phyloP scores from a whole-genome alignment of 495 filamentous ascomycete species.

The Penicillium odoratum region DNA sequence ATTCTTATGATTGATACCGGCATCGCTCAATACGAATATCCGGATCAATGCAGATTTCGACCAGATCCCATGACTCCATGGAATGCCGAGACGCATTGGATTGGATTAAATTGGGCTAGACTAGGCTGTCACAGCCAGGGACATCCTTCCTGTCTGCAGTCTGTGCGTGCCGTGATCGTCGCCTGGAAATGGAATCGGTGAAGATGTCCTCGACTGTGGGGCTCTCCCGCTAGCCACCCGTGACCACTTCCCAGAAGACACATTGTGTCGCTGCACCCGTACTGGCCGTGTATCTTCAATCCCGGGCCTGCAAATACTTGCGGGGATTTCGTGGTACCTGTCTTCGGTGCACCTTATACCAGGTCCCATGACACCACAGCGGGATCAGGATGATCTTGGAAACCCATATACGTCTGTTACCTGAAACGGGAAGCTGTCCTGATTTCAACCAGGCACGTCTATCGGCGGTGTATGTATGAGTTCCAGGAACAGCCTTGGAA shows the following conservation, averaged over 20 bases:
- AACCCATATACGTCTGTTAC: constrained; percentile 5
- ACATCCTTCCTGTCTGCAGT: background rate
- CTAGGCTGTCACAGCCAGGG: background rate
- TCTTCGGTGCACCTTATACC: background rate
- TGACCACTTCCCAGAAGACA: background rate
- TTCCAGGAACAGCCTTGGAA: background rate
- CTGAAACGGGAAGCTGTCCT: constrained; percentile 12
- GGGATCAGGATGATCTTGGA: background rate
- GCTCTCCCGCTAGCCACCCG: constrained; percentile 4
- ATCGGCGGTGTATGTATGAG: constrained; percentile 10
- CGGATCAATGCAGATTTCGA: background rate
- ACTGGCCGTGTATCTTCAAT: constrained; percentile 3
- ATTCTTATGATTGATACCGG: background rate
- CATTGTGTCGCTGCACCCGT: background rate
- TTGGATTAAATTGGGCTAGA: background rate
- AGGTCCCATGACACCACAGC: background rate
- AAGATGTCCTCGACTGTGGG: constrained; percentile 2
- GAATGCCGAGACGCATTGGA: background rate
- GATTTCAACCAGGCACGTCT: constrained; percentile 4
- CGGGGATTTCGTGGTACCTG: background rate
- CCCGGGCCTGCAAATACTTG: background rate
- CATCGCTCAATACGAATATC: background rate
- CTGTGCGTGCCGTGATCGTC: background rate
- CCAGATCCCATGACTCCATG: background rate
- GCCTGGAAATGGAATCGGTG: constrained; percentile 1